Evolutionary conservation across 768 basidiomycete species (phyloP), one percentile per base, ranked within the genome.

Genomic region (Cytidiella melzeri): DNA sequence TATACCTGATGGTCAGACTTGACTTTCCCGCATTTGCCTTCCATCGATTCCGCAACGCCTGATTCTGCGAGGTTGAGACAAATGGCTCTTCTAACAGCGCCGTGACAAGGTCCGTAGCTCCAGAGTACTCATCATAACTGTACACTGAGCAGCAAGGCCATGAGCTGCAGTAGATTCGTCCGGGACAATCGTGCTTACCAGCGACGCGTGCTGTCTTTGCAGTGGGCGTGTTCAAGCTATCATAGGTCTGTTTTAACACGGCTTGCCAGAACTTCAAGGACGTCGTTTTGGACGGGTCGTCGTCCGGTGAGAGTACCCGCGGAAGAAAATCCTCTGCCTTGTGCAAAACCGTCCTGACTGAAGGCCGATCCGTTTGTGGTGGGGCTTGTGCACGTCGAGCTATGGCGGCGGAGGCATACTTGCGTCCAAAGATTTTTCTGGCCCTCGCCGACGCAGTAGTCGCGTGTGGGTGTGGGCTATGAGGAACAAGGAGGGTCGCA

Each of bases 61-160:
- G 64, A 43, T 69, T 72, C 50, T 75, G 70, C 3, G 63, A 57
- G 53, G 79, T 75, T n/a, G 79, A 77, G 2, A 72, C 69, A 55
- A 91, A 75, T 12, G 87, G 87, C 47, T 89, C 81, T 39, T 83
- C 76, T 13, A 91, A 68, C 28, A 91, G 70, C 5, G 86, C 84
- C 4, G 80, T 80, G 18, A 90, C 76, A 3, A 91, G 65, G 25
- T 83, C 79, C 30, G 68, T 67, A 5, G 79, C 70, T 30, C 70
- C 72, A 18, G 83, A 73, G 62, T 69, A 73, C 57, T 76, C 64
- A 61, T 83, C 79, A 44, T 75, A 57, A 11, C 79, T 76, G 58
- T 73, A 77, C 11, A 89, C 87, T 87, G n/a, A 1, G n/a, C n/a
- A n/a, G n/a, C n/a, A n/a, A n/a, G n/a, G n/a, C n/a, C n/a, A n/a